Evolutionary conservation across 345 rosid species (phyloP).

Genomic region (Draba incana): DNA sequence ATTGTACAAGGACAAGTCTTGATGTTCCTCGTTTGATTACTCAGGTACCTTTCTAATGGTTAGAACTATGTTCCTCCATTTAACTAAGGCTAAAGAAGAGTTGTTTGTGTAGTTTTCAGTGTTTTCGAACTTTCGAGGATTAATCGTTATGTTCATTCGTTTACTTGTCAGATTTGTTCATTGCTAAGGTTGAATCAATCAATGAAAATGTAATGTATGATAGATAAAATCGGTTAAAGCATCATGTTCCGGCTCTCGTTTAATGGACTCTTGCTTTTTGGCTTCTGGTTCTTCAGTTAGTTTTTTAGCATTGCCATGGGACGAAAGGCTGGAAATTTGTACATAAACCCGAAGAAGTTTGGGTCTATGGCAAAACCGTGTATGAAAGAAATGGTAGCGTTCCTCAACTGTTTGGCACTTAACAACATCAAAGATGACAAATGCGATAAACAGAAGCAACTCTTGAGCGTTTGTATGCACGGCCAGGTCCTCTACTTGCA

Average conservation of each 20-base stretch:
- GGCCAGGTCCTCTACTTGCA: constrained; percentile 52
- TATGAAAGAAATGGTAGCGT: constrained; percentile 81
- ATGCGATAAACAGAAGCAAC: constrained; percentile 61
- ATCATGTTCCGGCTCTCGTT: not conserved
- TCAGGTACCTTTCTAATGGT: not conserved
- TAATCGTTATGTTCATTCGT: not conserved
- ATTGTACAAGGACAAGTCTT: no score
- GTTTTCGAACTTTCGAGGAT: not conserved
- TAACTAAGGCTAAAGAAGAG: not conserved
- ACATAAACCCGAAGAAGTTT: constrained; percentile 74
- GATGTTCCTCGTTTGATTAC: not conserved
- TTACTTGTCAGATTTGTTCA: not conserved
- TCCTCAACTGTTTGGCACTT: constrained; percentile 72
- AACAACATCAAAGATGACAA: constrained; percentile 60
- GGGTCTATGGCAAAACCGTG: constrained; percentile 69
- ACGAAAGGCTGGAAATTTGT: constrained; percentile 60
- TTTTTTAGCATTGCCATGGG: constrained; percentile 51
- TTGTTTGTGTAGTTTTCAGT: not conserved
- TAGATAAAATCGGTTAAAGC: no score
- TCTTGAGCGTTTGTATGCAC: constrained; percentile 65
- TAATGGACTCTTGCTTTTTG: constrained; percentile 1
- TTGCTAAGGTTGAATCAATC: not conserved
- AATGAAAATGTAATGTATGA: not conserved
- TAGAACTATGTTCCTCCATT: not conserved
- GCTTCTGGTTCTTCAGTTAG: constrained; percentile 7